These are phyloP conservation scores for Diaporthe ilicicola DNA, from an alignment of 2,329 filamentous ascomycete genomes.

Conservation along the genomic window DNA sequence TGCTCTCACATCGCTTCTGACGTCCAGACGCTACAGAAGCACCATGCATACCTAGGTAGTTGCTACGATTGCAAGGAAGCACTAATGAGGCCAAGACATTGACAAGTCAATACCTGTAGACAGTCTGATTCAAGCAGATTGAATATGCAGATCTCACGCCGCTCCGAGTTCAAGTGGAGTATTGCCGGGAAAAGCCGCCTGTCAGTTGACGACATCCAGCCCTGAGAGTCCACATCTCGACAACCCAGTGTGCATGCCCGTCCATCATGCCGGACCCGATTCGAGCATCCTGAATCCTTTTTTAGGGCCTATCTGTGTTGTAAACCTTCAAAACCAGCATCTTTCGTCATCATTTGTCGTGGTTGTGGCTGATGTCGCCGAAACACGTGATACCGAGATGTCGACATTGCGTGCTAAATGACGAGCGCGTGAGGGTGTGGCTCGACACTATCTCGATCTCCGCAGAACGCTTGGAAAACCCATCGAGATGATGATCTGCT, in stretches of 20 bases:
- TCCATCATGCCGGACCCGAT: background rate
- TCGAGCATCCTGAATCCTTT: background rate
- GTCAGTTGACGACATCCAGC: background rate
- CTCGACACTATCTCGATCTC: constrained; percentile 1
- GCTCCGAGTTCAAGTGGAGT: background rate
- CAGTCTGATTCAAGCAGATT: background rate
- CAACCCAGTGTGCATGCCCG: background rate
- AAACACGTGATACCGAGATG: constrained; percentile 34
- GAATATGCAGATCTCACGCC: background rate
- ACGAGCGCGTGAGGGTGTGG: constrained; percentile 25
- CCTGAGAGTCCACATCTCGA: background rate
- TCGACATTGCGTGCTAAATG: constrained; percentile 31
- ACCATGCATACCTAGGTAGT: no score
- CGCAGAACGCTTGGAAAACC: background rate
- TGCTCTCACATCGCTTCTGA: background rate
- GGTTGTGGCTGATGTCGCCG: background rate
- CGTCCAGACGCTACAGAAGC: background rate
- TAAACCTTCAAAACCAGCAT: background rate
- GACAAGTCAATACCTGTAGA: background rate
- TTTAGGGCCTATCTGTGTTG: background rate
- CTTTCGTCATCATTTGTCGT: background rate
- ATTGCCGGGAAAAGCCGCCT: background rate
- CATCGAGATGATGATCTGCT: background rate
- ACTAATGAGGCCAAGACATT: background rate
- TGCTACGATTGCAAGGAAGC: no score